Conservation (phyloP, 495 filamentous ascomycete species). For the Penicillium ucsense region DNA sequence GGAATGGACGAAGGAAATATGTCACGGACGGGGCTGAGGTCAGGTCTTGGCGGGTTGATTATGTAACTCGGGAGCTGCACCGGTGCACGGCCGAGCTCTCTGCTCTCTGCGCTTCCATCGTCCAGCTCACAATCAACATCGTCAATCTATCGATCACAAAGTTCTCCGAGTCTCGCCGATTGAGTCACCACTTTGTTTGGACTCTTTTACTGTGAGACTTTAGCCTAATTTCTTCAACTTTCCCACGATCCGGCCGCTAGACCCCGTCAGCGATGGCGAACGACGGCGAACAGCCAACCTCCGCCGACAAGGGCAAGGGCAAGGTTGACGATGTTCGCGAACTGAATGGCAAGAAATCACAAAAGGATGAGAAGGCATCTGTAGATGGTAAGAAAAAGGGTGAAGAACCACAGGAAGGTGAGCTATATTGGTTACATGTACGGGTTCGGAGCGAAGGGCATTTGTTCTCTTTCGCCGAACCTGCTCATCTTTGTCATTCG, state of each 20-base stretch:
- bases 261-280: constrained; percentile 65
- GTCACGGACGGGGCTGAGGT: too few species aligned
- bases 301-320: constrained; percentile 90
- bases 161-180: constrained; percentile 8
- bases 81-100: constrained; percentile 21
- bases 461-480: constrained; percentile 1
- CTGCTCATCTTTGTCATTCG: constrained; percentile 1
- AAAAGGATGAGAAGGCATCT: constrained; percentile 59
- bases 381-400: constrained; percentile 66
- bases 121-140: constrained; percentile 33
- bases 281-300: constrained; percentile 76
- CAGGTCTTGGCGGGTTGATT: constrained; percentile 18
- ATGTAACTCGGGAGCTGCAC: constrained; percentile 37
- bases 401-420: constrained; percentile 52
- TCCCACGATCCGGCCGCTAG: constrained; percentile 22
- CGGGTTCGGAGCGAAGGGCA: constrained; percentile 3
- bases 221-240: constrained; percentile 2
- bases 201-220: background rate
- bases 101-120: constrained; percentile 32
- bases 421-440: constrained; percentile 7
- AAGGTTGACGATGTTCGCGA: constrained; percentile 63
- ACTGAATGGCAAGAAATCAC: constrained; percentile 50
- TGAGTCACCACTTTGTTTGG: constrained; percentile 3
- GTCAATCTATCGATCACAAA: constrained; percentile 22
- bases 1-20: too few species aligned